Conservation (phyloP, 768 basidiomycete species). For the Naganishia kalamii region DNA sequence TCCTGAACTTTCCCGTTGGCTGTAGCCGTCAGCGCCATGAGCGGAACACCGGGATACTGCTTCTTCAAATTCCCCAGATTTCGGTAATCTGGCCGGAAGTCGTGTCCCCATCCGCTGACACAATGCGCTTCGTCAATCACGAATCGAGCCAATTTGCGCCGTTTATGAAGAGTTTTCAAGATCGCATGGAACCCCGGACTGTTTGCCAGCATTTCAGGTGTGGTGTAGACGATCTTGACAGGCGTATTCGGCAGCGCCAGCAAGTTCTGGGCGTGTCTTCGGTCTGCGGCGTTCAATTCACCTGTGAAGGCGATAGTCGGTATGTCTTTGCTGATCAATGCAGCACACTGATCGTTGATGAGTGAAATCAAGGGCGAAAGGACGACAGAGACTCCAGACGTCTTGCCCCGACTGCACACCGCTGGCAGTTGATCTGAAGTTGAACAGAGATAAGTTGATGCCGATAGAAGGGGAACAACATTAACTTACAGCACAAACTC, state of each 20-base stretch:
- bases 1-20: slow-evolving; percentile 70
- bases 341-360: slow-evolving; percentile 80
- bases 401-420: slow-evolving; percentile 64
- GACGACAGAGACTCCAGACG: slow-evolving; percentile 77
- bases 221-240: slow-evolving; percentile 74
- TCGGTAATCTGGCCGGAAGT: slow-evolving; percentile 56
- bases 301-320: slow-evolving; percentile 66
- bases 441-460: not conserved
- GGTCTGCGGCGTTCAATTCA: slow-evolving; percentile 43
- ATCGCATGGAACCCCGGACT: slow-evolving; percentile 57
- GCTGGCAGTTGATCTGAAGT: slow-evolving; percentile 69
- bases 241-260: slow-evolving; percentile 35
- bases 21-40: slow-evolving; percentile 95
- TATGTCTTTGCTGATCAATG: slow-evolving; percentile 60
- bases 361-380: slow-evolving; percentile 88
- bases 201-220: slow-evolving; percentile 77
- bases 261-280: slow-evolving; percentile 38
- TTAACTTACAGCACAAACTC: slow-evolving; percentile 63
- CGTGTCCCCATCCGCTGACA: slow-evolving; percentile 83
- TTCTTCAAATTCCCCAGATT: slow-evolving; percentile 48
- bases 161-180: slow-evolving; percentile 57
- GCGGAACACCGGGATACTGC: slow-evolving; percentile 71
- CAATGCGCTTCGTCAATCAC: slow-evolving; percentile 97
- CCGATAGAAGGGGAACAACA: not conserved
- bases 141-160: slow-evolving; percentile 68